Evolutionary conservation across 2,329 filamentous ascomycete genomes (phyloP).

Genomic region (Diaporthe sp.): DNA sequence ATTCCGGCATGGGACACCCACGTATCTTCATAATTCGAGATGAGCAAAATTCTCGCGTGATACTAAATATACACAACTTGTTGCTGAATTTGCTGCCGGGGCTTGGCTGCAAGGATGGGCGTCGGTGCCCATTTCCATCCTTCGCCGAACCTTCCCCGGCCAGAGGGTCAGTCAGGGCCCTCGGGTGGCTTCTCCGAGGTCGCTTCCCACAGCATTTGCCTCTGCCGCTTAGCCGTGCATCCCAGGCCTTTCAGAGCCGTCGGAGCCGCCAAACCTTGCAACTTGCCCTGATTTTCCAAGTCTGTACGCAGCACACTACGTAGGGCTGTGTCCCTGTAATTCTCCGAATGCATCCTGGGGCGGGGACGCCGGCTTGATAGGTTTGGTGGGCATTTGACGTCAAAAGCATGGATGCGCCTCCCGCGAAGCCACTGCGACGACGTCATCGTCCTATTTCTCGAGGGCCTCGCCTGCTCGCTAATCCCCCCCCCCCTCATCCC

Average conservation of each 20-base stretch:
- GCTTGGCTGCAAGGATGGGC: slow-evolving; percentile 16
- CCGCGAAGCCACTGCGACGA: slow-evolving; percentile 4
- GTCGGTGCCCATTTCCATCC: not conserved
- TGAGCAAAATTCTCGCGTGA: not conserved
- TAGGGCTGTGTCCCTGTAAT: slow-evolving; percentile 16
- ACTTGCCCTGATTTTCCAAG: not conserved
- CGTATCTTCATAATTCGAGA: not conserved
- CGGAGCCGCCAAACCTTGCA: not conserved
- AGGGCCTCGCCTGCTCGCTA: slow-evolving; percentile 14
- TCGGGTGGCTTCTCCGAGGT: not conserved
- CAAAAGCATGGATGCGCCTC: slow-evolving; percentile 27
- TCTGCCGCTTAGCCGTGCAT: slow-evolving; percentile 15
- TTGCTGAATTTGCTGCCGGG: not conserved
- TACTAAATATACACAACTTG: not conserved
- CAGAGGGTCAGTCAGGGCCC: not conserved
- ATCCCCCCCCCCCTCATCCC: not conserved
- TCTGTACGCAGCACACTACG: not conserved
- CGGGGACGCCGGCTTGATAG: not conserved
- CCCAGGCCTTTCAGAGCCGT: not conserved
- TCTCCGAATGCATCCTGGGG: not conserved
- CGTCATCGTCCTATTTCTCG: slow-evolving; percentile 17
- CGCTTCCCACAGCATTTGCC: not conserved
- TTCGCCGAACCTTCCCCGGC: not conserved
- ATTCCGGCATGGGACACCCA: not conserved
- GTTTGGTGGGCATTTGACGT: slow-evolving; percentile 17